Base-by-base conservation (phyloP, 1,284 basidiomycete genomes). In the Malassezia brasiliensis region DNA sequence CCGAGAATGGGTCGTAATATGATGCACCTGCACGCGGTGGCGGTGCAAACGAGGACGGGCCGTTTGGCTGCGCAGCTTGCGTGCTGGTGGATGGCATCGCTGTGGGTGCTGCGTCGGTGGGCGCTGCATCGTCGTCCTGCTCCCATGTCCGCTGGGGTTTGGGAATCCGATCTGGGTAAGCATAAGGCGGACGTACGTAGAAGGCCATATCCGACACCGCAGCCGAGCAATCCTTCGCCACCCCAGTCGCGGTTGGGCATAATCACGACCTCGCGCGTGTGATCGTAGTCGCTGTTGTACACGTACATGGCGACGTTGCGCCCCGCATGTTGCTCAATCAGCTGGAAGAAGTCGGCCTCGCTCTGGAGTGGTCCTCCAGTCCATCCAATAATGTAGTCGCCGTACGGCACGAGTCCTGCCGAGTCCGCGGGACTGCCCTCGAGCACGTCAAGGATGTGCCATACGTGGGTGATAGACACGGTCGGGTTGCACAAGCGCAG, bases 301-400 rank as follows among this genome's bases (percentile, higher is more conserved):
- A 96, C 91, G 72, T 93, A 96, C 25, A 96, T 84, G 38, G 89
- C 80, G 36, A 96, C 76, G 6, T 91, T 88, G 75, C 89, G 90
- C 68, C 96, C 91, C 50, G 88, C 82, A 76, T 96, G 90, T 38
- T 85, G 83, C 78, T 96, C 94, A 30, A 98, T 88, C 2, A 98
- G 79, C 61, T 94, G 88, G 76, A 96, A 96, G 69, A 98, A 96
- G 72, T 96, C 91, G 60, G 86, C 86, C 76, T 98, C 93, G n/a
- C 87, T 84, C n/a, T 66, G 56, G 15, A 70, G 53, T 1, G 88
- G 85, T 5, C 93, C 93, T 12, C 91, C 91, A 11, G 90, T 89
- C 87, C 91, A 98, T 30, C 93, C 91, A 66, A 85, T 82, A 56
- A 90, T 84, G 80, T 86, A 90, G 77, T 90, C 87, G 5, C 88